A percentile compares a stretch with the other conserved stretches of the same genome.
Conservation (phyloP, 768 basidiomycete genomes). For the Leccinellum luteum region DNA sequence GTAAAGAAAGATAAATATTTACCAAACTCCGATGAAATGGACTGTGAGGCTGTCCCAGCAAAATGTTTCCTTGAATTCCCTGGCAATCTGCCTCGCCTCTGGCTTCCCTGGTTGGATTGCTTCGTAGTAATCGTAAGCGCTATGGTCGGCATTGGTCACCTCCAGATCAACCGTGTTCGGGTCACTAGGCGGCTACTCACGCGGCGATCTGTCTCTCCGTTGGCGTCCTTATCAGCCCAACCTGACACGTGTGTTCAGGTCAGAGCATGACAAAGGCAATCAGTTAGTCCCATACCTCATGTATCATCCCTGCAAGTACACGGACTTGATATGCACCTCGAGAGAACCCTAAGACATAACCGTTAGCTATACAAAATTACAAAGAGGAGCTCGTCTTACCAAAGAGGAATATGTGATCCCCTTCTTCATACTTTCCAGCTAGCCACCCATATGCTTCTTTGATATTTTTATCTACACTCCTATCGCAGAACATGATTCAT, state of each 20-base stretch:
- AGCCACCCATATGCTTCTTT: neutral
- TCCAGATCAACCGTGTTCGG: neutral
- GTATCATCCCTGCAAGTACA: neutral
- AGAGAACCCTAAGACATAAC: neutral
- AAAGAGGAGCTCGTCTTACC: neutral
- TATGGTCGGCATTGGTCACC: neutral
- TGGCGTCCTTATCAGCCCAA: neutral
- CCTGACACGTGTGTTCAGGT: neutral
- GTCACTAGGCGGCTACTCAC: neutral
- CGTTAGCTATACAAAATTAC: neutral
- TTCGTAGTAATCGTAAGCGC: neutral
- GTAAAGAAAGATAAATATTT: constrained; percentile 10
- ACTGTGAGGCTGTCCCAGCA: neutral
- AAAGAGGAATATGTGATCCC: neutral
- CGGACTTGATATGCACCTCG: constrained; percentile 2
- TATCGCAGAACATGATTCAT: neutral
- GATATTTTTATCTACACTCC: neutral
- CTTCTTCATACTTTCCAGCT: neutral
- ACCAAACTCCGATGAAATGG: constrained; percentile 47
- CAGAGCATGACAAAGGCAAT: neutral
- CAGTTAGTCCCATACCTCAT: neutral
- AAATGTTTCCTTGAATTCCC: neutral
- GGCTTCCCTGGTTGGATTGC: neutral
- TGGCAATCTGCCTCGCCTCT: neutral
- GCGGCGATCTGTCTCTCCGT: neutral